Conservation (phyloP, 2,329 filamentous ascomycete species). For the Alternaria atra region DNA sequence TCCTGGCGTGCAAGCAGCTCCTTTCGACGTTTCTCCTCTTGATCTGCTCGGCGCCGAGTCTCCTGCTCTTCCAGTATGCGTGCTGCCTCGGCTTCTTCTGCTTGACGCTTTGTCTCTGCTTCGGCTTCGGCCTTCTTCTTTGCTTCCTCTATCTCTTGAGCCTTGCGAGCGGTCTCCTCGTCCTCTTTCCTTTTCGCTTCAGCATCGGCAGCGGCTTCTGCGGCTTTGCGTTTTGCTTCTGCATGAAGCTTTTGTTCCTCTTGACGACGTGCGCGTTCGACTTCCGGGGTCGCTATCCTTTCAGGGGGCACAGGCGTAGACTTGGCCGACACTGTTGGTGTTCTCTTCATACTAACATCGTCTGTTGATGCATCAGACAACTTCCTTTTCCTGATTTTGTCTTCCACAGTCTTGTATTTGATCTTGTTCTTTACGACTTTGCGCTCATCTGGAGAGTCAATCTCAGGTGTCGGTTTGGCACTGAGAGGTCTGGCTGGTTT, state of each 20-base stretch:
- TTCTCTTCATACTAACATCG: constrained; percentile 42
- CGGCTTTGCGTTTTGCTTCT: constrained; percentile 38
- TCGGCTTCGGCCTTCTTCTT: constrained; percentile 41
- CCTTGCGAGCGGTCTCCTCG: constrained; percentile 40
- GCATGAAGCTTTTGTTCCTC: constrained; percentile 44
- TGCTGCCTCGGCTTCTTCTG: constrained; percentile 45
- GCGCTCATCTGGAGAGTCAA: constrained; percentile 48
- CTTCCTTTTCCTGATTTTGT: constrained; percentile 44
- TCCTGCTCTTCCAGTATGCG: constrained; percentile 46
- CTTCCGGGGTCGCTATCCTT: constrained; percentile 45
- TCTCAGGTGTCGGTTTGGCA: constrained; percentile 45
- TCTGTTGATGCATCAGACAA: constrained; percentile 45
- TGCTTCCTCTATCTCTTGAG: constrained; percentile 42
- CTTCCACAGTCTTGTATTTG: constrained; percentile 45
- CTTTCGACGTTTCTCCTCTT: constrained; percentile 41
- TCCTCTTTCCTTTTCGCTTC: constrained; percentile 40
- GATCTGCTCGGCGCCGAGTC: constrained; percentile 38
- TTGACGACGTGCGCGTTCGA: constrained; percentile 45
- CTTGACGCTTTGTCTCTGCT: constrained; percentile 39
- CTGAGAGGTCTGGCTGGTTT: constrained; percentile 37
- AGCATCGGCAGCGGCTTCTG: constrained; percentile 32
- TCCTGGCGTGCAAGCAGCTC: constrained; percentile 43
- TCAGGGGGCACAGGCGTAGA: constrained; percentile 48
- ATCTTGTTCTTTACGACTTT: constrained; percentile 43
- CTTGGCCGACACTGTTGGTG: constrained; percentile 46